Conservation (phyloP, 225 moss, liverwort and hornwort genomes). For the Climacium dendroides region DNA sequence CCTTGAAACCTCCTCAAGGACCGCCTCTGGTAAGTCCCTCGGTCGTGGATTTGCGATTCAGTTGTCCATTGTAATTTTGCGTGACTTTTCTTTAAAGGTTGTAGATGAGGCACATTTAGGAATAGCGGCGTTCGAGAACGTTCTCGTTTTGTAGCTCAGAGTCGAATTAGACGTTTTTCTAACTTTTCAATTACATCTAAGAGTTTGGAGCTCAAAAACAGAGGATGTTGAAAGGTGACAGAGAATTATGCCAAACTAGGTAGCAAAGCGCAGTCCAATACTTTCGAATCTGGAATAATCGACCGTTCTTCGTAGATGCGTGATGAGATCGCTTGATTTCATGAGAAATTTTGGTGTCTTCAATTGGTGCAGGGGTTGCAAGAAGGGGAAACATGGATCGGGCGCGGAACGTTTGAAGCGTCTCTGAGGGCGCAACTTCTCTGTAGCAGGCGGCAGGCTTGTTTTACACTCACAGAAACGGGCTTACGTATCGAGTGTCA, state of each 20-base stretch:
- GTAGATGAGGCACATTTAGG: neutral
- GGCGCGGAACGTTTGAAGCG: slow-evolving; percentile 47
- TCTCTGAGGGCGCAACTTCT: slow-evolving; percentile 31
- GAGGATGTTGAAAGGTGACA: neutral
- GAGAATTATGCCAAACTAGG: neutral
- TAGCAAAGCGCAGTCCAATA: neutral
- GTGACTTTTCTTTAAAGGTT: neutral
- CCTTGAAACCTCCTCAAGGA: slow-evolving; percentile 16
- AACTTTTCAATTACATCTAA: neutral
- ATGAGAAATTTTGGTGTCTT: neutral
- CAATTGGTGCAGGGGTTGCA: slow-evolving; percentile 30
- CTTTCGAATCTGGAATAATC: neutral
- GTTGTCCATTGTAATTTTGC: neutral
- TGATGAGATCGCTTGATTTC: neutral
- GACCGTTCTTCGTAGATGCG: neutral
- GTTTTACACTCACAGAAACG: slow-evolving; percentile 14
- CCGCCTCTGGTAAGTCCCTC: slow-evolving; percentile 5
- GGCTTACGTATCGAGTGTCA: slow-evolving; percentile 56
- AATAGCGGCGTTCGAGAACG: neutral
- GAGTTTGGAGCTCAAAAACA: neutral
- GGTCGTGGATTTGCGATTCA: neutral
- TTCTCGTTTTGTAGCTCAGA: neutral
- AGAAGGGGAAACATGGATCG: slow-evolving; percentile 62
- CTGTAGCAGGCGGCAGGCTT: slow-evolving; percentile 70
- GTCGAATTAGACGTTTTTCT: neutral